These are phyloP conservation scores for Prinsepia uniflora DNA, from an alignment of 306 rosid genomes.

Conservation along the genomic window DNA sequence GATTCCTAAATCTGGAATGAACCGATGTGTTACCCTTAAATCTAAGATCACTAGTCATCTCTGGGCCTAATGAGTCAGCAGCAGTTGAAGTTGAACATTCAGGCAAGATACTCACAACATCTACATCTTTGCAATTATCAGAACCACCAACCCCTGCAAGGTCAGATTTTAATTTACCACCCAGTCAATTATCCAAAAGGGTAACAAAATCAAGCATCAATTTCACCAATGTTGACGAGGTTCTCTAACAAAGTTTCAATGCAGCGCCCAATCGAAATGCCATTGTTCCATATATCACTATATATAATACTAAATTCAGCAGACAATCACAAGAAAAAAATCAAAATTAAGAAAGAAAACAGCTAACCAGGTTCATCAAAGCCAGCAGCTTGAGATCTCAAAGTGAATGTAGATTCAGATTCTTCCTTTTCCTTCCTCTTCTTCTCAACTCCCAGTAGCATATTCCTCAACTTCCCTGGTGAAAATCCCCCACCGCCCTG, in stretches of 20 bases:
- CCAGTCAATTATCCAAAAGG: conserved; percentile 5
- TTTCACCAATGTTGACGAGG: background rate
- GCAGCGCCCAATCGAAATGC: background rate
- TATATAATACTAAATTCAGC: background rate
- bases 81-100: conserved; percentile 48
- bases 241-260: background rate
- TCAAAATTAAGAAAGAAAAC: background rate
- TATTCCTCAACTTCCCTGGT: conserved; percentile 78
- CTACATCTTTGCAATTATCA: conserved; percentile 81
- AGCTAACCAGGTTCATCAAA: conserved; percentile 65
- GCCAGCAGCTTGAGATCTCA: conserved; percentile 62
- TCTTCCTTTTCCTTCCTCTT: conserved; percentile 68
- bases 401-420: conserved; percentile 51
- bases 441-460: conserved; percentile 84
- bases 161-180: background rate
- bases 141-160: conserved; percentile 57
- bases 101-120: conserved; percentile 77
- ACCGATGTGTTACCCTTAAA: conserved; percentile 37
- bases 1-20: conserved; percentile 44
- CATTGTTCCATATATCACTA: background rate
- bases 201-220: background rate
- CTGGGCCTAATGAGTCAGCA: conserved; percentile 35
- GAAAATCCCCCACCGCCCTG: conserved; percentile 91
- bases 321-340: background rate
- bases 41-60: conserved; percentile 42